A percentile compares a stretch with the other conserved stretches of the same genome.
These are phyloP conservation scores for Dipteronia sinensis DNA, from an alignment of 345 rosid genomes.

Conservation along the genomic window DNA sequence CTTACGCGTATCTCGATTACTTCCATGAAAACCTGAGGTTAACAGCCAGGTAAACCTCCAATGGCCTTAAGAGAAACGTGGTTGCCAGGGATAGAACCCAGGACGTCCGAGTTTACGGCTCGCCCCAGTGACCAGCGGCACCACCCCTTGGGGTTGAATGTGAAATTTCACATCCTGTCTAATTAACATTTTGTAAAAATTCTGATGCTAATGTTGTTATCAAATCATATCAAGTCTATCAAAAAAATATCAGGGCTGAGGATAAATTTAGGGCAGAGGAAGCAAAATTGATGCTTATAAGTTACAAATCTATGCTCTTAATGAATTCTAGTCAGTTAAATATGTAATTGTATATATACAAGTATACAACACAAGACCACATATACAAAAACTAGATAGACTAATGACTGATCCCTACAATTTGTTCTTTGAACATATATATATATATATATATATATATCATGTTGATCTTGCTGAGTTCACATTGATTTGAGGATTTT, in stretches of 20 bases:
- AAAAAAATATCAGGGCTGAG: no score
- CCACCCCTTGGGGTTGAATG: no score
- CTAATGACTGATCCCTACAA: slow-evolving; percentile 1
- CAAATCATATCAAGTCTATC: no score
- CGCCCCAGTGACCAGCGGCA: no score
- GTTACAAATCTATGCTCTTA: slow-evolving; percentile 4
- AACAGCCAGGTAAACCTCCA: no score
- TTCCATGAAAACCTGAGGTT: no score
- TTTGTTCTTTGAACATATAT: not conserved
- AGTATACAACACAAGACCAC: not conserved
- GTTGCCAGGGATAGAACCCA: no score
- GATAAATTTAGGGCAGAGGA: not conserved
- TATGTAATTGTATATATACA: not conserved
- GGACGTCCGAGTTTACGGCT: no score
- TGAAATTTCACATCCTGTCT: no score
- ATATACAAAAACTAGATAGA: not conserved
- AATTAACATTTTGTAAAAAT: not conserved
- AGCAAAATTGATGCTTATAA: not conserved
- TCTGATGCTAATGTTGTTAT: not conserved
- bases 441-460: not conserved
- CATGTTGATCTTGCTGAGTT: slow-evolving; percentile 22
- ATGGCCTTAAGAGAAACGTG: no score
- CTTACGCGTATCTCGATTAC: no score
- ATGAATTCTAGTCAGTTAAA: not conserved
- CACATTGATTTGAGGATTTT: slow-evolving; percentile 35